Conservation (phyloP, 1,284 basidiomycete genomes). For the Porogramme epimiltina region DNA sequence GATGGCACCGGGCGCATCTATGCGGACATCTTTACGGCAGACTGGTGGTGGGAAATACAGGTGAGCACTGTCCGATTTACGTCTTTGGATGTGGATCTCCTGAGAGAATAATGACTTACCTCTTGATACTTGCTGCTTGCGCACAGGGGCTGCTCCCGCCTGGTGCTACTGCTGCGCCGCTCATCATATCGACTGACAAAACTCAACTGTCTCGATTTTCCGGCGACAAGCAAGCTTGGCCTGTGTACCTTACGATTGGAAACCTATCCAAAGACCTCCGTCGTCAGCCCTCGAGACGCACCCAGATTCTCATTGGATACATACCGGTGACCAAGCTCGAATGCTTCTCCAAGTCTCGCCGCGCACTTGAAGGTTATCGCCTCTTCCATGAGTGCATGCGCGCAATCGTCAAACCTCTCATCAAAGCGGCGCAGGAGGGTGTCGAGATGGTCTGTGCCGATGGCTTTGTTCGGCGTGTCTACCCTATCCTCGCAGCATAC, state of each 20-base stretch:
- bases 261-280: slow-evolving; percentile 36
- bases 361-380: slow-evolving; percentile 10
- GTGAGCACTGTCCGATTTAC: no score
- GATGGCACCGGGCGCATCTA: slow-evolving; percentile 25
- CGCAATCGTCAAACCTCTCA: slow-evolving; percentile 32
- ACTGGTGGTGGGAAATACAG: slow-evolving; percentile 45
- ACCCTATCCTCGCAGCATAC: slow-evolving; percentile 42
- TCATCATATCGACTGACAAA: slow-evolving; percentile 38
- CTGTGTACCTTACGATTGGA: slow-evolving; percentile 40
- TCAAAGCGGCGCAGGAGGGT: slow-evolving; percentile 35
- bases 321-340: slow-evolving; percentile 41
- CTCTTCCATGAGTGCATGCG: slow-evolving; percentile 28
- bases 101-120: no score
- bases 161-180: slow-evolving; percentile 5
- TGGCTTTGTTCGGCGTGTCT: slow-evolving; percentile 31
- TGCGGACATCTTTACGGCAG: slow-evolving; percentile 42
- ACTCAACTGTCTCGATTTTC: slow-evolving; percentile 36
- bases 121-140: no score
- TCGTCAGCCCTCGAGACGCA: slow-evolving; percentile 29
- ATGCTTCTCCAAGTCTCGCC: slow-evolving; percentile 27
- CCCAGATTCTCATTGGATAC: slow-evolving; percentile 40
- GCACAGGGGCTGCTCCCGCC: no score
- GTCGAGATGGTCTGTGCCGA: slow-evolving; percentile 38
- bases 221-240: slow-evolving; percentile 38
- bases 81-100: no score